phyloP scores from a whole-genome alignment of 2,329 filamentous ascomycete genomes.

The Diaporthe sp. region DNA sequence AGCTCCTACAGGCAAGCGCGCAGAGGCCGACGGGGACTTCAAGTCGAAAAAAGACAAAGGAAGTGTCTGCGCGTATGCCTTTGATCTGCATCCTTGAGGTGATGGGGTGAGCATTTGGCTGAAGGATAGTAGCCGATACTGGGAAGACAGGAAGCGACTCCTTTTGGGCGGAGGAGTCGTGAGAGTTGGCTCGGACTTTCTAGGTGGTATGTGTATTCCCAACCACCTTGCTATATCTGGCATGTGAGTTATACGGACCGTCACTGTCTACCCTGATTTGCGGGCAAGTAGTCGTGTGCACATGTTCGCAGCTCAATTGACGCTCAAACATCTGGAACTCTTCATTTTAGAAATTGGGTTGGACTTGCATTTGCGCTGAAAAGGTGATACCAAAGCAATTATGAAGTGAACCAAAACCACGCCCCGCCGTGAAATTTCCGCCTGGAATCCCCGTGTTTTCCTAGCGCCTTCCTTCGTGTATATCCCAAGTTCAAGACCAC shows the following conservation, averaged over 20 bases:
- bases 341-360: no score
- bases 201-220: background rate
- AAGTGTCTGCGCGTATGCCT: background rate
- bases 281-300: background rate
- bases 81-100: background rate
- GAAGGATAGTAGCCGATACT: background rate
- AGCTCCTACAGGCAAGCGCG: background rate
- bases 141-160: background rate
- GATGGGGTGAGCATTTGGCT: background rate
- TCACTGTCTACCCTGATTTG: background rate
- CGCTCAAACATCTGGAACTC: background rate
- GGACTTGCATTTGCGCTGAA: background rate
- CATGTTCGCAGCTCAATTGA: background rate
- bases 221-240: no score
- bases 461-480: conserved; percentile 20
- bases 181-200: no score
- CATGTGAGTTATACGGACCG: background rate
- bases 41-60: background rate
- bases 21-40: no score
- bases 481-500: background rate
- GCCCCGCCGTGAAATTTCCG: conserved; percentile 2
- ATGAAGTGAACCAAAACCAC: conserved; percentile 23
- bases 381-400: conserved; percentile 7
- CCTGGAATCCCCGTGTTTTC: conserved; percentile 15
- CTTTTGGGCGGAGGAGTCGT: no score